These are phyloP conservation scores for Chytridium lagenaria DNA, from an alignment of 371 early-diverging fungal genomes.

Conservation along the genomic window DNA sequence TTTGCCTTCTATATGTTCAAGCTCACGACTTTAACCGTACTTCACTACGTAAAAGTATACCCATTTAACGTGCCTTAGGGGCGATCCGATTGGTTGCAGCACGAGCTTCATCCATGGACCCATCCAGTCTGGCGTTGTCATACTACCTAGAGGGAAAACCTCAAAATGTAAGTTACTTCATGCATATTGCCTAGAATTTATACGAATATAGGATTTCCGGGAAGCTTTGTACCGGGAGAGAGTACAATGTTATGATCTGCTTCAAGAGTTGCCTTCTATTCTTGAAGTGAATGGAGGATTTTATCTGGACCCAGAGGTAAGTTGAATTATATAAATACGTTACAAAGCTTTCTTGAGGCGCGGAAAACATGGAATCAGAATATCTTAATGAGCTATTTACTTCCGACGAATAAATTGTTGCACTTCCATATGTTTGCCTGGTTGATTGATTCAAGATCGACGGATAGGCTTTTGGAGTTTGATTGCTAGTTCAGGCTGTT, in stretches of 20 bases:
- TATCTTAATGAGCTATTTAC: conserved; percentile 48
- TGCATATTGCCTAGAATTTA: conserved; percentile 2
- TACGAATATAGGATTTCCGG: conserved; percentile 27
- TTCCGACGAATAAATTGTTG: conserved; percentile 67
- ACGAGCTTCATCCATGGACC: conserved; percentile 71
- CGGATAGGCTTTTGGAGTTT: conserved; percentile 43
- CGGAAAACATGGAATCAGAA: conserved; percentile 21
- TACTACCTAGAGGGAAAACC: conserved; percentile 43
- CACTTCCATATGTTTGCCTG: conserved; percentile 75
- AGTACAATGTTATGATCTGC: conserved; percentile 55
- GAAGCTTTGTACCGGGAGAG: conserved; percentile 42
- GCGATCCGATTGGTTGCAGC: conserved; percentile 72
- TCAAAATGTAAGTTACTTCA: conserved; percentile 22
- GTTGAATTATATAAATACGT: background rate
- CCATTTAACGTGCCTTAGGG: conserved; percentile 44
- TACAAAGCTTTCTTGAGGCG: conserved; percentile 27
- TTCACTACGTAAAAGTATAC: background rate
- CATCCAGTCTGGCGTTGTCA: conserved; percentile 51
- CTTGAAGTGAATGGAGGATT: background rate
- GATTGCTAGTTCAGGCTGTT: conserved; percentile 37
- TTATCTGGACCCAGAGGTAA: background rate
- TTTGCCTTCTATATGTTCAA: conserved; percentile 61
- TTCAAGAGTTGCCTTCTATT: conserved; percentile 45
- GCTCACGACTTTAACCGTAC: conserved; percentile 54
- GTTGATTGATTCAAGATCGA: conserved; percentile 57